Conservation (phyloP, 129 eudicot genomes). For the Apium graveolens region DNA sequence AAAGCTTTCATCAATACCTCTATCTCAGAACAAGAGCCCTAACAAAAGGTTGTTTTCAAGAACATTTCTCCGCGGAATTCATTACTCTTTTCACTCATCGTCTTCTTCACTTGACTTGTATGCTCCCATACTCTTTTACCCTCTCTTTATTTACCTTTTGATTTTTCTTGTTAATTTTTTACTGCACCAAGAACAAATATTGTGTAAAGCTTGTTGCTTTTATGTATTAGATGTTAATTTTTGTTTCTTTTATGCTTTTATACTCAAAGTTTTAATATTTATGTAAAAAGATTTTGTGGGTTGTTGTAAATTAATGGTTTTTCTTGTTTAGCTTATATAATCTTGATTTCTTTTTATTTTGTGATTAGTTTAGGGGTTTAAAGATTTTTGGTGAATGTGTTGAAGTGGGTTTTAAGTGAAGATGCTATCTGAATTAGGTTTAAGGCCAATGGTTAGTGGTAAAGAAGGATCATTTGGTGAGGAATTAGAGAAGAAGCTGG, state of each 20-base stretch:
- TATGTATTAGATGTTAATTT: background rate
- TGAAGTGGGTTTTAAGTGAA: too few species aligned
- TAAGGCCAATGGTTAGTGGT: too few species aligned
- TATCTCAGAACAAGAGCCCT: background rate
- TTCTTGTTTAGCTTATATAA: background rate
- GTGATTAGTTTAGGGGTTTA: background rate
- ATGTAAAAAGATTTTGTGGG: too few species aligned
- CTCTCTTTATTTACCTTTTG: too few species aligned
- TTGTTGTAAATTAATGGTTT: background rate
- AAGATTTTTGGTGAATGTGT: too few species aligned
- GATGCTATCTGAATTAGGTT: too few species aligned
- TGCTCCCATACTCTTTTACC: background rate
- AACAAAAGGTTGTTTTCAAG: constrained; percentile 3
- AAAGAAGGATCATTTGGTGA: too few species aligned
- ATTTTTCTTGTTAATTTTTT: background rate
- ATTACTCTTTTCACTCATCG: background rate
- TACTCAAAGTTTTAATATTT: background rate
- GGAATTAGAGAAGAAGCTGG: too few species aligned
- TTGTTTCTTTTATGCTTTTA: background rate
- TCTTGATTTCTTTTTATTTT: background rate
- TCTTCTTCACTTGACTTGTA: background rate
- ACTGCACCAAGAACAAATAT: background rate
- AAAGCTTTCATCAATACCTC: too few species aligned
- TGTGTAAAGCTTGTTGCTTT: constrained; percentile 1
- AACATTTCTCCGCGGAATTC: background rate